Percentiles rank a stretch among this genome's conserved stretches.
These are phyloP conservation scores for Ceratopteris richardii DNA, from an alignment of 75 land plant species.

Conservation along the genomic window DNA sequence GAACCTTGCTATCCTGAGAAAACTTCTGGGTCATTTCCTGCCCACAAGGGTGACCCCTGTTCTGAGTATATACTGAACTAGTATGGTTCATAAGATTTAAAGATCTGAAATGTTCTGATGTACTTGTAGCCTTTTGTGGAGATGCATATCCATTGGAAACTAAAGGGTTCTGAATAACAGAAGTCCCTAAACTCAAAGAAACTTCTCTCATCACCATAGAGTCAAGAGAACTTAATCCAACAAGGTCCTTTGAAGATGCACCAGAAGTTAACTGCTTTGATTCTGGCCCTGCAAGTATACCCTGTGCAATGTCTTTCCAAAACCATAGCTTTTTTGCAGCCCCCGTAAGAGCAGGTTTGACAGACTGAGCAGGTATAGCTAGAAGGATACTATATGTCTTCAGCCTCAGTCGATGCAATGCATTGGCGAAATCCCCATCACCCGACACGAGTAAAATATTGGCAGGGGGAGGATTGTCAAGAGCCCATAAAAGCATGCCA, in stretches of 20 bases:
- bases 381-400: conserved; percentile 65
- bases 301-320: conserved; percentile 51
- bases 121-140: too few species aligned
- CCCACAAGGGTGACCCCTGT: too few species aligned
- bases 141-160: too few species aligned
- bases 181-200: too few species aligned
- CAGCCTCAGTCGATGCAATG: conserved; percentile 67
- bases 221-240: neutral
- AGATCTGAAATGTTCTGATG: too few species aligned
- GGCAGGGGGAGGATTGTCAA: conserved; percentile 79
- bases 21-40: too few species aligned
- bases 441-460: conserved; percentile 69
- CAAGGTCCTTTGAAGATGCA: neutral
- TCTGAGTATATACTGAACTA: too few species aligned
- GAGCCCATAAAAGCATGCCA: conserved; percentile 72
- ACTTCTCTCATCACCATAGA: neutral
- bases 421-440: conserved; percentile 71
- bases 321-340: conserved; percentile 68
- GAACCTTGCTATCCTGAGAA: too few species aligned
- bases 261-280: neutral
- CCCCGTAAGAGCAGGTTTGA: conserved; percentile 52
- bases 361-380: conserved; percentile 45
- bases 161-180: too few species aligned
- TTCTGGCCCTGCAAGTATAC: conserved; percentile 11
- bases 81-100: too few species aligned